Conservation (phyloP, 352 stramenopile genomes). For the Globisporangium nodosum region DNA sequence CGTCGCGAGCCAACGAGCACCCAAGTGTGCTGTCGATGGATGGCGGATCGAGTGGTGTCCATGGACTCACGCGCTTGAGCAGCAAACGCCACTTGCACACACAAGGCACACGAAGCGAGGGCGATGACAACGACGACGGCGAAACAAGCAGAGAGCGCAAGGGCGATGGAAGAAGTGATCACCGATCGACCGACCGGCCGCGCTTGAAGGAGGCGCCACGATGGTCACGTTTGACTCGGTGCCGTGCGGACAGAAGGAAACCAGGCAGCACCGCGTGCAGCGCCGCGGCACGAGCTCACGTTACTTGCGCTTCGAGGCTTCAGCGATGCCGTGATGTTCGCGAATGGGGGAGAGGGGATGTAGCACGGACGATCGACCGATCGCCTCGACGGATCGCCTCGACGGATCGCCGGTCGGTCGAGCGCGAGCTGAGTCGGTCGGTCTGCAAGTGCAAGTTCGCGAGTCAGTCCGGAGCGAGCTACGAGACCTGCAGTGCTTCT, state of each 20-base stretch:
- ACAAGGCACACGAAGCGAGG: not conserved
- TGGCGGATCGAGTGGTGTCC: not conserved
- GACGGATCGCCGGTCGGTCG: too few relatives aligned
- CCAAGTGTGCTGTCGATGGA: not conserved
- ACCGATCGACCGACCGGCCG: not conserved
- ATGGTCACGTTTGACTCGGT: not conserved
- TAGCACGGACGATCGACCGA: not conserved
- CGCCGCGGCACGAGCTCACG: not conserved
- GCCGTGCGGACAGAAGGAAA: not conserved
- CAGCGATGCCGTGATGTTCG: not conserved
- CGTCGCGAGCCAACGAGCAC: not conserved
- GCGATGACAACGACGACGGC: not conserved
- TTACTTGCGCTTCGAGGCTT: not conserved
- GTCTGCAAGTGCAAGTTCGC: not conserved
- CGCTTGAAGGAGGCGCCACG: not conserved
- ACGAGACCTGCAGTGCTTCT: too few relatives aligned
- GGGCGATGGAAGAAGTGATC: not conserved
- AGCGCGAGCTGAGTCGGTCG: not conserved
- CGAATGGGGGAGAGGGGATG: not conserved
- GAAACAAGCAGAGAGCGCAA: not conserved
- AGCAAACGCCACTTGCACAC: not conserved
- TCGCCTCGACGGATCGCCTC: too few relatives aligned
- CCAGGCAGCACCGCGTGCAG: not conserved
- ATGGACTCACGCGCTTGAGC: not conserved
- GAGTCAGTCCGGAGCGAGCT: too few relatives aligned